Percentiles rank a stretch among this genome's conserved stretches.
phyloP scores from a whole-genome alignment of 1,284 basidiomycete genomes.

The Inonotus obliquus region DNA sequence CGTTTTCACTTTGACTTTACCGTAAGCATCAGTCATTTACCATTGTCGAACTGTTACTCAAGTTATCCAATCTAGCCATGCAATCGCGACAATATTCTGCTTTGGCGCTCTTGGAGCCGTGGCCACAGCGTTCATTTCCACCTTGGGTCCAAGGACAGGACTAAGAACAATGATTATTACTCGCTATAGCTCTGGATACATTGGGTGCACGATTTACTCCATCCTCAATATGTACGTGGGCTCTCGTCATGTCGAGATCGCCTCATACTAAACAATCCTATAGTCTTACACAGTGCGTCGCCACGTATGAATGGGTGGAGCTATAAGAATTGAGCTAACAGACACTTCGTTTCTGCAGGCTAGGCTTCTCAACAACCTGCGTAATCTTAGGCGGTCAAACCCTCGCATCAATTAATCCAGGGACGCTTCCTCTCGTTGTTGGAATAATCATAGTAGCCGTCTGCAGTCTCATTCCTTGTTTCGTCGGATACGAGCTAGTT shows the following conservation, averaged over 20 bases:
- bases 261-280: background rate
- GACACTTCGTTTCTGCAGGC: constrained; percentile 25
- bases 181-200: constrained; percentile 52
- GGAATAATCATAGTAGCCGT: constrained; percentile 43
- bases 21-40: constrained; percentile 26
- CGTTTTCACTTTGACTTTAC: constrained; percentile 47
- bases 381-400: constrained; percentile 48
- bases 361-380: constrained; percentile 42
- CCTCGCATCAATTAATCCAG: constrained; percentile 39
- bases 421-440: constrained; percentile 38
- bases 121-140: constrained; percentile 49
- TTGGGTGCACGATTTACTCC: constrained; percentile 51
- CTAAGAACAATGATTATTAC: constrained; percentile 57
- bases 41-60: background rate
- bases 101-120: constrained; percentile 39
- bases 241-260: no score
- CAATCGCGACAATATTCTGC: constrained; percentile 40
- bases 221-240: constrained; percentile 43
- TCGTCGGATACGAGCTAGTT: constrained; percentile 47
- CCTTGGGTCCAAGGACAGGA: constrained; percentile 55
- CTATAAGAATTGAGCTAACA: no score
- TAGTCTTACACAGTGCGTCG: constrained; percentile 40
- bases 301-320: constrained; percentile 12
- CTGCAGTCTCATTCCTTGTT: constrained; percentile 42
- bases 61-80: constrained; percentile 30